Conservation (phyloP, 371 early-diverging fungal species). For the Lichtheimia ornata region DNA sequence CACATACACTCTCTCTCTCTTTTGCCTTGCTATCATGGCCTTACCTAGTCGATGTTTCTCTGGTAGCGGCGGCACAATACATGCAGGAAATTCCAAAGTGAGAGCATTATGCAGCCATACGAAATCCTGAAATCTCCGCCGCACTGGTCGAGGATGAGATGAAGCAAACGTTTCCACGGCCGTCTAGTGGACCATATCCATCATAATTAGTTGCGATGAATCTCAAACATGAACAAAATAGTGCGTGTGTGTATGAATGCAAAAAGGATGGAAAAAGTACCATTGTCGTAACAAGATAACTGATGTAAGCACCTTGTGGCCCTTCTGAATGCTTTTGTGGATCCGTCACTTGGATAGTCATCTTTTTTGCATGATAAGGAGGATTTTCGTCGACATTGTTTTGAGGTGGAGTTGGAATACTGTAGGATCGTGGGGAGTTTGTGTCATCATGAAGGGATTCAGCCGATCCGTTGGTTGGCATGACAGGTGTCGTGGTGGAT, state of each 20-base stretch:
- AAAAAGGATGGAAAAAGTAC: conserved; percentile 22
- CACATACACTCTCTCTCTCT: no score
- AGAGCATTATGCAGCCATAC: conserved; percentile 83
- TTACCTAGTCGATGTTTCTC: conserved; percentile 23
- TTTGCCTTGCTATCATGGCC: background rate
- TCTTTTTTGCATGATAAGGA: conserved; percentile 17
- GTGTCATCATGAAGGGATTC: conserved; percentile 4
- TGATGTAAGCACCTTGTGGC: conserved; percentile 72
- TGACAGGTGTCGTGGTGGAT: conserved; percentile 5
- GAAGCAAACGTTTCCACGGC: conserved; percentile 52
- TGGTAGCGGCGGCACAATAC: conserved; percentile 88
- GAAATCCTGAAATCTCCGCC: conserved; percentile 94
- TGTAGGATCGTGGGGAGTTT: background rate
- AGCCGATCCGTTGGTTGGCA: conserved; percentile 6
- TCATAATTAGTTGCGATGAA: background rate
- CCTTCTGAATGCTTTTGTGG: conserved; percentile 89
- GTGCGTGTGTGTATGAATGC: no score
- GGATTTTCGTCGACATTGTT: background rate
- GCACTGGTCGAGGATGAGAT: conserved; percentile 55
- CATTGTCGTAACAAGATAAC: conserved; percentile 81
- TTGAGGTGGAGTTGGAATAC: conserved; percentile 8
- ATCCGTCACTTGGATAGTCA: conserved; percentile 66
- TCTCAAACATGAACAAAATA: background rate
- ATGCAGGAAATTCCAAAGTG: conserved; percentile 70
- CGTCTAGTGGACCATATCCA: conserved; percentile 41